phyloP scores from a whole-genome alignment of 805 yeast species.

The Clavispora santaluciae region DNA sequence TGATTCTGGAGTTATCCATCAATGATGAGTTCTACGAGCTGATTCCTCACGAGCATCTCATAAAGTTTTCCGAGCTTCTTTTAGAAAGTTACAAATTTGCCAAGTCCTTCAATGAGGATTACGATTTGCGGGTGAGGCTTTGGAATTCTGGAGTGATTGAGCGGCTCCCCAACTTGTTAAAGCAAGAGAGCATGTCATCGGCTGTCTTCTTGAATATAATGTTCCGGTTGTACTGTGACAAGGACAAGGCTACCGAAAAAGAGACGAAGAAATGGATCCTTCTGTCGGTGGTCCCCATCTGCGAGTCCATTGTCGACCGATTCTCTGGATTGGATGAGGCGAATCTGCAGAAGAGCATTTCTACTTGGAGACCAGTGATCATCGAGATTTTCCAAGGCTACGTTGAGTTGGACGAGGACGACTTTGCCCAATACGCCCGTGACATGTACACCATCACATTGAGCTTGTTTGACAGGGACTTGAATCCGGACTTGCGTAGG shows the following conservation, averaged over 20 bases:
- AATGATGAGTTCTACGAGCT: constrained; percentile 59
- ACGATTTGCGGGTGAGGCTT: constrained; percentile 77
- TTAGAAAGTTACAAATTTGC: constrained; percentile 77
- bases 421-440: constrained; percentile 57
- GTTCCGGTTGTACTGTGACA: constrained; percentile 74
- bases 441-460: constrained; percentile 56
- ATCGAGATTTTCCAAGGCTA: constrained; percentile 83
- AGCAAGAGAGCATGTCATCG: constrained; percentile 87
- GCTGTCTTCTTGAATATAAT: constrained; percentile 79
- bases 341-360: constrained; percentile 73
- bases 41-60: constrained; percentile 63
- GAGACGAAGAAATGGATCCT: constrained; percentile 49
- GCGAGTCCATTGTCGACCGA: constrained; percentile 64
- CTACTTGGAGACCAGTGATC: constrained; percentile 89
- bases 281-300: constrained; percentile 55
- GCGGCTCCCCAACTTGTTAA: constrained; percentile 82
- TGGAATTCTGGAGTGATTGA: constrained; percentile 93
- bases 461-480: constrained; percentile 54
- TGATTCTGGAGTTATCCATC: constrained; percentile 74
- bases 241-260: constrained; percentile 41
- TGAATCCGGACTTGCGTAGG: constrained; percentile 55
- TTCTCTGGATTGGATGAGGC: constrained; percentile 70
- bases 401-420: constrained; percentile 67
- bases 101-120: constrained; percentile 80
- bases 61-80: constrained; percentile 55